Conservation (phyloP, 345 rosid species). For the Eucalyptus microcorys region DNA sequence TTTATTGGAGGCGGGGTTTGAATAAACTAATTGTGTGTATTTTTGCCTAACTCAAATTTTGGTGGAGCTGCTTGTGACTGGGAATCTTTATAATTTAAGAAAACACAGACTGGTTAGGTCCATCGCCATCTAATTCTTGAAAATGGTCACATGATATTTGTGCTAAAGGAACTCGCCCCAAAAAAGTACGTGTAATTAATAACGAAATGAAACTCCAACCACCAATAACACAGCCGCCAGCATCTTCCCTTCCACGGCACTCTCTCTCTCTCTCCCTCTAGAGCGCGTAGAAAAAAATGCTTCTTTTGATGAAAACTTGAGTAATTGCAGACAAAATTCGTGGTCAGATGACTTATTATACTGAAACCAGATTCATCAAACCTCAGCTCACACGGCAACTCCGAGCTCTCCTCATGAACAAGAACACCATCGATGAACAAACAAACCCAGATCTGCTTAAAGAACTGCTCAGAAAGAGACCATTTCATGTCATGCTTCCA, state of each 20-base stretch:
- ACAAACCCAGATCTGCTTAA: background rate
- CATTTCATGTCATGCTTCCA: background rate
- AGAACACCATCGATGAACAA: background rate
- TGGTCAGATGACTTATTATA: background rate
- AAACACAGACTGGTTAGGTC: background rate
- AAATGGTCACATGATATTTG: background rate
- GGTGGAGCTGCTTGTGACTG: background rate
- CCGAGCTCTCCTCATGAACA: background rate
- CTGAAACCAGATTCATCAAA: background rate
- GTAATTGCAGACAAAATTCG: background rate
- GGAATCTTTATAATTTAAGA: background rate
- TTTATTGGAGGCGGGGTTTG: background rate
- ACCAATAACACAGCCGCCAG: background rate
- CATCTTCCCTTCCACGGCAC: background rate
- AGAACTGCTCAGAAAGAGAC: background rate
- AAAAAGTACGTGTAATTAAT: background rate
- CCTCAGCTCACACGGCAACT: background rate
- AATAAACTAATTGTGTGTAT: background rate
- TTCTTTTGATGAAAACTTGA: background rate
- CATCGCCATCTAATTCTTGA: background rate
- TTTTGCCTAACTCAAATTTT: background rate
- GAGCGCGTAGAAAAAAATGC: background rate
- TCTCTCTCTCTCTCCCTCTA: background rate
- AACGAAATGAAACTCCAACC: background rate
- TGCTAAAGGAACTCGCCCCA: background rate